Conservation (phyloP, 2,329 filamentous ascomycete species). For the Blastomyces gilchristii region DNA sequence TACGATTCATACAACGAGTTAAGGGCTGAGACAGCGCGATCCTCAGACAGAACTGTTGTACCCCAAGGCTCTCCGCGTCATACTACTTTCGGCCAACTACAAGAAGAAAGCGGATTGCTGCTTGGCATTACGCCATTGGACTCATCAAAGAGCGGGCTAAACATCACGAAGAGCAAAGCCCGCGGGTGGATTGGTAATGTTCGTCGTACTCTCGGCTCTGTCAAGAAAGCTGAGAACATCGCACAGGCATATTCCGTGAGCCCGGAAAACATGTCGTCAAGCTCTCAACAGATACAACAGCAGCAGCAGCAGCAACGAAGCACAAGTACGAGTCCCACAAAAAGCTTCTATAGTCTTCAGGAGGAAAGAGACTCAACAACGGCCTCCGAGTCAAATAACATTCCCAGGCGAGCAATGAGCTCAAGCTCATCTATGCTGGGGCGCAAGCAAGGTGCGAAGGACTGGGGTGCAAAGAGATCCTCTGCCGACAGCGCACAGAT, state of each 20-base stretch:
- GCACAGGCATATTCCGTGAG: conserved; percentile 7
- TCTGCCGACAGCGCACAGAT: conserved; percentile 11
- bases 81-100: conserved; percentile 37
- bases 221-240: conserved; percentile 17
- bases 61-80: conserved; percentile 29
- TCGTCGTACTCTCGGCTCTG: conserved; percentile 48
- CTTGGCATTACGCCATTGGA: conserved; percentile 36
- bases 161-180: conserved; percentile 38
- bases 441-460: conserved; percentile 42
- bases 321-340: conserved; percentile 20
- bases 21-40: not conserved
- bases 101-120: conserved; percentile 44
- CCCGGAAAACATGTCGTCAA: conserved; percentile 3
- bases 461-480: conserved; percentile 40
- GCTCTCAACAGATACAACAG: not conserved
- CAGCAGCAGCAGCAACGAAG: conserved; percentile 14
- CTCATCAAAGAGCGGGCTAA: conserved; percentile 19
- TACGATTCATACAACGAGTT: conserved; percentile 14
- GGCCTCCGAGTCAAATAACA: conserved; percentile 7
- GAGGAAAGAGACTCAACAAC: conserved; percentile 6
- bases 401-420: conserved; percentile 39
- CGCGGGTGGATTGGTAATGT: conserved; percentile 61
- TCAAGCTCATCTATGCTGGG: conserved; percentile 40
- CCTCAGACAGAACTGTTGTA: conserved; percentile 11
- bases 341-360: conserved; percentile 14